Base-by-base conservation (phyloP, 1,139 yeast genomes). In the Tardiomyces depauwii region DNA sequence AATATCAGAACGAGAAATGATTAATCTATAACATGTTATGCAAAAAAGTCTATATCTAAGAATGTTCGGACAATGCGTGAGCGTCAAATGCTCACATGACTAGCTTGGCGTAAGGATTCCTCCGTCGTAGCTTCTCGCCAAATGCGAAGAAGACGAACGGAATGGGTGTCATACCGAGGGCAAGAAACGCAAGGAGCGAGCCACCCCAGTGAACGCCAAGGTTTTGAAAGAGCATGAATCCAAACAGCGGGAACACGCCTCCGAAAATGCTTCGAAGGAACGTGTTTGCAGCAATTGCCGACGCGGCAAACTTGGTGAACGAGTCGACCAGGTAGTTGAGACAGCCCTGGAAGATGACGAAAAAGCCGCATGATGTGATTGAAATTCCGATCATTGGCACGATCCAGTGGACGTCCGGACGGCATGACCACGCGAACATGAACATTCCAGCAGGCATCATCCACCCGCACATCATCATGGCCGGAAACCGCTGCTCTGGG, bases 261-360 rank as follows among this genome's bases (percentile, higher is more conserved):
- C 88, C 87, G 67, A 82, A 67, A 2, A 76, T 56, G 47, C 84
- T 80, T 58, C 95, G 72, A 47, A 80, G 66, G 51, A 85, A 73
- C 32, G 85, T 78, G 60, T 81, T 84, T 11, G 89, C 88, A 5
- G 93, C 94, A 62, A 85, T 71, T 1, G 88, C 93, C 11, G 88
- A 78, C 0, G 95, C 95, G 11, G 88, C 79, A 51, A 73, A 78
- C 23, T 68, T 65, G 28, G 76, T 68, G 59, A 80, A 82, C 0
- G 82, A 76, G 60, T 79, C 82, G 6, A 79, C 79, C 41, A 82
- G 68, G 56, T 82, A 83, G 48, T 76, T 73, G 49, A 83, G 62
- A 56, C 74, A 64, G 58, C 78, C 70, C 64, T 77, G 67, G 73
- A 75, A 71, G 58, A 80, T 71, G 55, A 76, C 68, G 51, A 82